These are phyloP conservation scores for Penicillium longicatenatum DNA, from an alignment of 495 filamentous ascomycete species.

Conservation along the genomic window DNA sequence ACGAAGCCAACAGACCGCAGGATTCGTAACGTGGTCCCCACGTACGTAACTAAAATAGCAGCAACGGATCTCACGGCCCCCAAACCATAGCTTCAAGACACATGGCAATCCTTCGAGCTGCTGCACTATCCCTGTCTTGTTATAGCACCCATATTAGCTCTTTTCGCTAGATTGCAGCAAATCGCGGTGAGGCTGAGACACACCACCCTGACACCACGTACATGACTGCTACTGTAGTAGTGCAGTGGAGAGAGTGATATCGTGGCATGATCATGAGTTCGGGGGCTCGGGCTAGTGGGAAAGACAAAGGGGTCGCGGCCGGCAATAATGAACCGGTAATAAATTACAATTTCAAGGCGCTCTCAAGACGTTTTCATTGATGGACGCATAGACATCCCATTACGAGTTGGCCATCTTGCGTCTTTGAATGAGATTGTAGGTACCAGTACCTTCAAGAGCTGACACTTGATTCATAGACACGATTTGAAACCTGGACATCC, in stretches of 20 bases:
- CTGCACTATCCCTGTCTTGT: background rate
- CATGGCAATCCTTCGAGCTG: background rate
- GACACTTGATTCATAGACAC: too few species aligned
- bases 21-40: constrained; percentile 5
- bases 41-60: background rate
- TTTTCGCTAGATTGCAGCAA: background rate
- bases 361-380: background rate
- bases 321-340: background rate
- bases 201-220: background rate
- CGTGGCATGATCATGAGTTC: background rate
- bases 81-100: background rate
- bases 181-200: constrained; percentile 3
- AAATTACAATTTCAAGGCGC: background rate
- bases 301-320: background rate
- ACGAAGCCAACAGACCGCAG: background rate
- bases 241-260: background rate
- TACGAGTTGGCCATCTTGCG: background rate
- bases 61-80: background rate
- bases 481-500: too few species aligned
- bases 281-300: background rate
- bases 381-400: background rate
- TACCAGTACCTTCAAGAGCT: too few species aligned
- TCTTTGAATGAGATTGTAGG: too few species aligned
- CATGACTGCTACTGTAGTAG: constrained; percentile 2
- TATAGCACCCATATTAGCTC: background rate